phyloP scores from a whole-genome alignment of 139 green algal species.

The Micromonas pusilla region DNA sequence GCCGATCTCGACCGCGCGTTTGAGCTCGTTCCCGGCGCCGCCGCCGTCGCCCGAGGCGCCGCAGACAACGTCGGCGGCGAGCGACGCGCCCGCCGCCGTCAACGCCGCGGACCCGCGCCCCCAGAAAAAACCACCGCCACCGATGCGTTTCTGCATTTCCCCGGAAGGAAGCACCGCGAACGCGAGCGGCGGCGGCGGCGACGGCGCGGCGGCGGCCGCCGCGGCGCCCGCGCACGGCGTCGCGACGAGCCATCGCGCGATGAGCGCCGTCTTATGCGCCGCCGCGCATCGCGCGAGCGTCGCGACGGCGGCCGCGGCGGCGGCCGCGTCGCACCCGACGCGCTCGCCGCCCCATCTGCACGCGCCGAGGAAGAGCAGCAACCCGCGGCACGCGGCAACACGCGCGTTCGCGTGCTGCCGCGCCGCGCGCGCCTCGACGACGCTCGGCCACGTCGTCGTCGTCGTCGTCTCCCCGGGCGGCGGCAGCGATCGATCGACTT shows the following conservation, averaged over 20 bases:
- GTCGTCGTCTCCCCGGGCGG: too few species aligned
- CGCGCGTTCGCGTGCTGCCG: neutral
- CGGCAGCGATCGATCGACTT: constrained; percentile 1
- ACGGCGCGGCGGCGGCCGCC: too few species aligned
- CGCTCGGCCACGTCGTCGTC: neutral
- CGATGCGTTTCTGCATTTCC: neutral
- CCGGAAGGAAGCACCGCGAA: neutral
- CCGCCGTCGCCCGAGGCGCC: neutral
- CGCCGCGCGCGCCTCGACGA: too few species aligned
- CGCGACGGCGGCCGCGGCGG: too few species aligned
- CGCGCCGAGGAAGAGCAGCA: neutral
- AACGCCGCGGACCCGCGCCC: neutral
- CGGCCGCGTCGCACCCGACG: neutral
- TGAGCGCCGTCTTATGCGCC: neutral
- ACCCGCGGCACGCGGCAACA: too few species aligned
- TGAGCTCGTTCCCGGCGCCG: neutral
- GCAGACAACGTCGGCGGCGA: neutral
- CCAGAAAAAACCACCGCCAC: neutral
- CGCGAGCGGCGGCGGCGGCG: neutral
- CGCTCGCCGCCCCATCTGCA: neutral
- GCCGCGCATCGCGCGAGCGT: neutral
- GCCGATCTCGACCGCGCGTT: constrained; percentile 8
- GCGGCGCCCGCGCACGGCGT: neutral
- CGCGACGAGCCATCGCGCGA: neutral
- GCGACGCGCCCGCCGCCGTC: neutral